These are phyloP conservation scores for Voacanga thouarsii DNA, from an alignment of 257 asterid genomes.

Conservation along the genomic window DNA sequence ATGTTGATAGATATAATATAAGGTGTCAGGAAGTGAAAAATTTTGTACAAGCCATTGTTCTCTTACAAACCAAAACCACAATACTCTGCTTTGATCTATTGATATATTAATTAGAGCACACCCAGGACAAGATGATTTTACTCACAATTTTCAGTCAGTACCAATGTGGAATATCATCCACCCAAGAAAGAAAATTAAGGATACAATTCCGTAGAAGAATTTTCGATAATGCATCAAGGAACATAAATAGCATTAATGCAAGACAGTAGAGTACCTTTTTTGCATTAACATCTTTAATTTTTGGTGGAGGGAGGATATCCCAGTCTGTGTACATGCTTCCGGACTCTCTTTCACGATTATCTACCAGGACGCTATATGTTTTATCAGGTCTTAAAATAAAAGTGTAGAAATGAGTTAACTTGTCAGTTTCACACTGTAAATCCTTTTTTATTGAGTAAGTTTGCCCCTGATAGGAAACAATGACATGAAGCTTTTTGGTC, in stretches of 20 bases:
- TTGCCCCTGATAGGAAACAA: conserved; percentile 48
- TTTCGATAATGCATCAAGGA: neutral
- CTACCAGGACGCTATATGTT: conserved; percentile 43
- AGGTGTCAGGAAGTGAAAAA: neutral
- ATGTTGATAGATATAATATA: neutral
- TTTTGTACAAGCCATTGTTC: neutral
- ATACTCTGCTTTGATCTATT: neutral
- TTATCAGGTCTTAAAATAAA: conserved; percentile 43
- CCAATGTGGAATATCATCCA: neutral
- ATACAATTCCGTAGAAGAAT: neutral
- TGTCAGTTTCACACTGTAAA: conserved; percentile 39
- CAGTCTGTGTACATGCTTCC: conserved; percentile 91
- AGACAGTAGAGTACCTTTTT: conserved; percentile 46
- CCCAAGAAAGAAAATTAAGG: neutral
- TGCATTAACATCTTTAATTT: conserved; percentile 60
- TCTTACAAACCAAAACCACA: neutral
- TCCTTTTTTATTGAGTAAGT: conserved; percentile 36
- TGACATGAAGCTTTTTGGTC: conserved; percentile 37
- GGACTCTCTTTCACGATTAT: conserved; percentile 76
- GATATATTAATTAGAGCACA: neutral
- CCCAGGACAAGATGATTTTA: neutral
- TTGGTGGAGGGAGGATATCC: conserved; percentile 84
- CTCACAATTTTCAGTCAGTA: neutral
- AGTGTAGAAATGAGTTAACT: conserved; percentile 43
- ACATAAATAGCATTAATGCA: neutral